Percentiles rank a stretch among this genome's conserved stretches.
Conservation (phyloP, 441 rosid species). For the Hypseocharis bilobata region DNA sequence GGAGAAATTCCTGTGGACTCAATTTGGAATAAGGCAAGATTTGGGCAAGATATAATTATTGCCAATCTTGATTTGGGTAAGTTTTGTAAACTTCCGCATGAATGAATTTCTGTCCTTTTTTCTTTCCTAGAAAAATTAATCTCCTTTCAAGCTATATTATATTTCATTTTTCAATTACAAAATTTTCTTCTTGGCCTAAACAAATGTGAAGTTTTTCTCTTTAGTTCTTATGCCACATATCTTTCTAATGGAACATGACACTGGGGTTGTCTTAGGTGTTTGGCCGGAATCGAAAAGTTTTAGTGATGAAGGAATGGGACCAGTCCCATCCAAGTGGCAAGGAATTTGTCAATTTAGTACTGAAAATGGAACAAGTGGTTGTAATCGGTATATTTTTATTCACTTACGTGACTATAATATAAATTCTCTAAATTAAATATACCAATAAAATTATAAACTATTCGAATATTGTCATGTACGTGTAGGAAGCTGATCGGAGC, state of each 20-base stretch:
- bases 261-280: conserved; percentile 38
- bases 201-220: too few species aligned
- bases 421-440: too few species aligned
- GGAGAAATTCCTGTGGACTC: conserved; percentile 32
- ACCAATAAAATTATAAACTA: too few species aligned
- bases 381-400: conserved; percentile 57
- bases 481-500: background rate
- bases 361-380: conserved; percentile 21
- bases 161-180: too few species aligned
- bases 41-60: conserved; percentile 52
- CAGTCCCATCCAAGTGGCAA: conserved; percentile 43
- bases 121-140: too few species aligned
- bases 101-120: too few species aligned
- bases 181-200: too few species aligned
- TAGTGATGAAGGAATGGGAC: conserved; percentile 40
- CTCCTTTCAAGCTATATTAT: too few species aligned
- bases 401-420: too few species aligned
- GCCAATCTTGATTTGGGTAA: conserved; percentile 64
- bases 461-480: too few species aligned
- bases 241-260: too few species aligned
- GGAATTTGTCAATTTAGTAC: conserved; percentile 36
- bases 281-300: conserved; percentile 63
- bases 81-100: background rate
- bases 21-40: conserved; percentile 50
- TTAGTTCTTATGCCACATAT: too few species aligned